Conservation (phyloP, 179 eudicot species). For the Pouteria campechiana region DNA sequence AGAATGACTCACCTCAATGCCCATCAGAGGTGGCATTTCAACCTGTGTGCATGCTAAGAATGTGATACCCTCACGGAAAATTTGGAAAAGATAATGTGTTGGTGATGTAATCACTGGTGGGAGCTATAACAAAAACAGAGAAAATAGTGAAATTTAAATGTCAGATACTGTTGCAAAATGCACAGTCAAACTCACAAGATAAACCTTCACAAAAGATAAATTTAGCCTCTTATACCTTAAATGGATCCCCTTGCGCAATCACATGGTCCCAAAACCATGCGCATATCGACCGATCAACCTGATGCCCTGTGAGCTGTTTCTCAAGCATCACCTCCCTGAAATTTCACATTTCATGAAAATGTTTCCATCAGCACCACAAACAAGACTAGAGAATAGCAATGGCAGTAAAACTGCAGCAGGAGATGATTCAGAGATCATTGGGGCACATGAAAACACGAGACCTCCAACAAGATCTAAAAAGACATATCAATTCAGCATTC, state of each 20-base stretch:
- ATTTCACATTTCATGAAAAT: background rate
- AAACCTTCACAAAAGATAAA: too few relatives aligned
- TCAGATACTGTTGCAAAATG: background rate
- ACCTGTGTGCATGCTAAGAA: constrained; percentile 91
- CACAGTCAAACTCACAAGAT: background rate
- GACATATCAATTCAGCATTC: too few relatives aligned
- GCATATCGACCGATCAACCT: constrained; percentile 87
- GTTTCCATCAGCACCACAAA: background rate
- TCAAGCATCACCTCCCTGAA: constrained; percentile 90
- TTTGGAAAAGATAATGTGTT: constrained; percentile 88
- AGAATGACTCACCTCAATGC: constrained; percentile 69
- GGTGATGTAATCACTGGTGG: constrained; percentile 89
- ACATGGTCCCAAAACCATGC: constrained; percentile 96
- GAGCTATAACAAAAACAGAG: constrained; percentile 27
- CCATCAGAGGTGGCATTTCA: constrained; percentile 99
- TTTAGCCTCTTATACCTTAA: constrained; percentile 82
- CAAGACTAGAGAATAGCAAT: background rate
- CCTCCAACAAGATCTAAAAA: too few relatives aligned
- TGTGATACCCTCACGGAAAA: constrained; percentile 82
- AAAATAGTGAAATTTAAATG: background rate
- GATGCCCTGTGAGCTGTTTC: constrained; percentile 82
- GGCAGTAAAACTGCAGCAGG: background rate
- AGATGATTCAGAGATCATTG: too few relatives aligned
- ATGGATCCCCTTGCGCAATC: constrained; percentile 64
- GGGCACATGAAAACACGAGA: too few relatives aligned